phyloP scores from a whole-genome alignment of 805 yeast genomes.

The Priceomyces melissophilus region DNA sequence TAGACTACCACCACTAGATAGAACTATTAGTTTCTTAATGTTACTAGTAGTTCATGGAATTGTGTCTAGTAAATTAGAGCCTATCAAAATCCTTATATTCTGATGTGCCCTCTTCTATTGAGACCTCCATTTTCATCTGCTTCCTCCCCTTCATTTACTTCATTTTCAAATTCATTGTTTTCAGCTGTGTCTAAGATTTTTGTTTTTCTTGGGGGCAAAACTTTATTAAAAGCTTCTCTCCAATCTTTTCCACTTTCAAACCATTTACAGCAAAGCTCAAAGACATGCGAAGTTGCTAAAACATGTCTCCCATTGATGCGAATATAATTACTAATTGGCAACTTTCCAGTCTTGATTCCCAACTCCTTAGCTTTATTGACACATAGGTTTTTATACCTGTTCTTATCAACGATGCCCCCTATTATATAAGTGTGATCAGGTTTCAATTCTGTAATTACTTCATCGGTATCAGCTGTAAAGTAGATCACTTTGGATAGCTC shows the following conservation, averaged over 20 bases:
- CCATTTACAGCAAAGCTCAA: slow-evolving; percentile 80
- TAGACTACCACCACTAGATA: neutral
- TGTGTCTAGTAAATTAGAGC: neutral
- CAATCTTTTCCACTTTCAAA: slow-evolving; percentile 68
- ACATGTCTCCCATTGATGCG: slow-evolving; percentile 83
- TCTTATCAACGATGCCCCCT: slow-evolving; percentile 97
- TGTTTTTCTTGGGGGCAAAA: slow-evolving; percentile 75
- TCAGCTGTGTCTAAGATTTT: slow-evolving; percentile 5
- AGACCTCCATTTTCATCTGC: slow-evolving; percentile 4
- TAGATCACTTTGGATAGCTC: slow-evolving; percentile 52
- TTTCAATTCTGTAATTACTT: slow-evolving; percentile 58
- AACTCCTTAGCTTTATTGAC: slow-evolving; percentile 71
- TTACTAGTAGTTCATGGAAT: too few relatives aligned
- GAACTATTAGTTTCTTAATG: neutral
- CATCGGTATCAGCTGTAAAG: slow-evolving; percentile 84
- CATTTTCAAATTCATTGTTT: slow-evolving; percentile 3
- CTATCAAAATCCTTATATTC: neutral
- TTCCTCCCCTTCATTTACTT: slow-evolving; percentile 5
- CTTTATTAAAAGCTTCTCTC: slow-evolving; percentile 83
- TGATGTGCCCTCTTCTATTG: neutral
- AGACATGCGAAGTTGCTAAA: slow-evolving; percentile 92
- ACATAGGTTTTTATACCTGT: slow-evolving; percentile 80
- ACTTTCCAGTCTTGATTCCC: slow-evolving; percentile 68
- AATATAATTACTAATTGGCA: slow-evolving; percentile 86
- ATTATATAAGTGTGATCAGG: slow-evolving; percentile 75